Evolutionary conservation across 805 yeast genomes (phyloP).

Genomic region (Suhomyces tanzawaensis): DNA sequence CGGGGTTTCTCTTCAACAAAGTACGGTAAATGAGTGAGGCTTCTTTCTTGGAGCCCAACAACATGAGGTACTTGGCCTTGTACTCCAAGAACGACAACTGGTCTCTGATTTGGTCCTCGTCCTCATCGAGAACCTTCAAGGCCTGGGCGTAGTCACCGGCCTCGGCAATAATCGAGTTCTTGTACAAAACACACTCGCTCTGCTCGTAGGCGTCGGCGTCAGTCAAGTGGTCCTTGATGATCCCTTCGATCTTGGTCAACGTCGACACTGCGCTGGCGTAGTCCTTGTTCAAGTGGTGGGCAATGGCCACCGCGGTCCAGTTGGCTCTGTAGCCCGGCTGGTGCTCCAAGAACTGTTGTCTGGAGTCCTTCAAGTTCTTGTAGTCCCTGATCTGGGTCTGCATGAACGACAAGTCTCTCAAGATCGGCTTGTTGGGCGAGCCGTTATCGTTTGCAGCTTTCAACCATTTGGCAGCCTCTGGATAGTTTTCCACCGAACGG

Average conservation of each 20-base stretch:
- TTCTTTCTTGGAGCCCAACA: slow-evolving; percentile 55
- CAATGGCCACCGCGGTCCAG: slow-evolving; percentile 87
- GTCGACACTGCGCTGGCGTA: slow-evolving; percentile 67
- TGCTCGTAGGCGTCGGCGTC: slow-evolving; percentile 72
- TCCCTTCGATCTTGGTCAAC: slow-evolving; percentile 69
- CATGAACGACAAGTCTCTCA: slow-evolving; percentile 76
- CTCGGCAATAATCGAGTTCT: slow-evolving; percentile 61
- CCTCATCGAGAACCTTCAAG: slow-evolving; percentile 52
- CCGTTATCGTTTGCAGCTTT: slow-evolving; percentile 73
- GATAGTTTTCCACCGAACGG: slow-evolving; percentile 64
- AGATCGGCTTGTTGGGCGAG: slow-evolving; percentile 71
- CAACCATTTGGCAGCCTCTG: slow-evolving; percentile 77
- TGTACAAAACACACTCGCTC: slow-evolving; percentile 76
- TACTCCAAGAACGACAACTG: slow-evolving; percentile 60
- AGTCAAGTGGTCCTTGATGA: slow-evolving; percentile 65
- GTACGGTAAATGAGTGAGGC: slow-evolving; percentile 68
- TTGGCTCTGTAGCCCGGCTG: slow-evolving; percentile 83
- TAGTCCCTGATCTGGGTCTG: slow-evolving; percentile 80
- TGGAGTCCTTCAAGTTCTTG: slow-evolving; percentile 56
- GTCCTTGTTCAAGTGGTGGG: slow-evolving; percentile 74
- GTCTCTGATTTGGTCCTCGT: slow-evolving; percentile 53
- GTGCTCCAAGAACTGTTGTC: slow-evolving; percentile 66
- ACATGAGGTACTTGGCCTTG: slow-evolving; percentile 60
- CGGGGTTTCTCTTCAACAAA: slow-evolving; percentile 83
- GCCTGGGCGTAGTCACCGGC: slow-evolving; percentile 65